Percentiles rank a stretch among this genome's conserved stretches.
Conservation (phyloP, 2,329 filamentous ascomycete species). For the Nemania sp. region DNA sequence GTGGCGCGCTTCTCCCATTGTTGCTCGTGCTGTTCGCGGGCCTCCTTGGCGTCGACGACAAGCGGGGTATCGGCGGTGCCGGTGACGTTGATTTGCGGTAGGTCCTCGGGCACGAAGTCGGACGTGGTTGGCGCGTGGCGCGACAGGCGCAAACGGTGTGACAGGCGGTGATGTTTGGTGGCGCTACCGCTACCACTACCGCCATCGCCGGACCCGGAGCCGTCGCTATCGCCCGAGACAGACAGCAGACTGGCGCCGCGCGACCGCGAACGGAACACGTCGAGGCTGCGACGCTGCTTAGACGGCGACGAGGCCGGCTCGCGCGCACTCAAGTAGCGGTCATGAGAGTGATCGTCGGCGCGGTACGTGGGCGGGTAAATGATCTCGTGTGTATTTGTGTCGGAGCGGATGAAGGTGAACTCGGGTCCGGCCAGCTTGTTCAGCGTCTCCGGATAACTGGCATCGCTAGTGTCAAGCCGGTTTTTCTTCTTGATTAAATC, state of each 20-base stretch:
- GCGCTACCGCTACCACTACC: conserved; percentile 33
- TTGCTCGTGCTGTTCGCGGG: conserved; percentile 57
- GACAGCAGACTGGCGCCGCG: conserved; percentile 54
- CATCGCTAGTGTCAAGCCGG: conserved; percentile 42
- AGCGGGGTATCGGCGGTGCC: conserved; percentile 7
- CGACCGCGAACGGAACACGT: conserved; percentile 40
- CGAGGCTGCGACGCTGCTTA: conserved; percentile 38
- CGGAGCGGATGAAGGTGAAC: conserved; percentile 83
- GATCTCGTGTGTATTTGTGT: conserved; percentile 77
- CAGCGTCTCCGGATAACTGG: conserved; percentile 44
- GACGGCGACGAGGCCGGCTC: conserved; percentile 40
- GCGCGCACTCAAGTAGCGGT: conserved; percentile 38
- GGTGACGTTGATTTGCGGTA: conserved; percentile 69
- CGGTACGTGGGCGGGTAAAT: conserved; percentile 66
- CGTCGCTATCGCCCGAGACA: conserved; percentile 37
- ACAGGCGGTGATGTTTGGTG: conserved; percentile 54
- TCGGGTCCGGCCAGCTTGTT: conserved; percentile 56
- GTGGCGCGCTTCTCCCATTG: conserved; percentile 94
- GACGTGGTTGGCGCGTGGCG: conserved; percentile 60
- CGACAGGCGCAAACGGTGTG: conserved; percentile 70
- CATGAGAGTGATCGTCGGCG: conserved; percentile 24
- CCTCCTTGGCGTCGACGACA: conserved; percentile 5
- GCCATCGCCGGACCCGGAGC: conserved; percentile 35
- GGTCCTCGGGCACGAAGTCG: conserved; percentile 74
- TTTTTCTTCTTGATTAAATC: conserved; percentile 60